Conservation (phyloP, 306 rosid species). For the Elaeagnus macrophylla region DNA sequence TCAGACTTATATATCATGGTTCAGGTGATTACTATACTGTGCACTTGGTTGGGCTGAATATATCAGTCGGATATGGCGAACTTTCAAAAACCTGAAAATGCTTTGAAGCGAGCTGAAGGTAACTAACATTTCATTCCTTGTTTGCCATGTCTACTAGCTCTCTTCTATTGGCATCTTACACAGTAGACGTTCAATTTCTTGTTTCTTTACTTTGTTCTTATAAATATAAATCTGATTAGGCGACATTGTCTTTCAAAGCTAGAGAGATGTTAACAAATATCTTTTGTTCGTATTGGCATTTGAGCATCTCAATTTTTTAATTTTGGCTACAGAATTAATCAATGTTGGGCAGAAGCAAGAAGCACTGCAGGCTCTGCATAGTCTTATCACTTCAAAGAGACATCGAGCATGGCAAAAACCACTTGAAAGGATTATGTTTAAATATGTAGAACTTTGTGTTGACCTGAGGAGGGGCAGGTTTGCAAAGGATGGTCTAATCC, state of each 20-base stretch:
- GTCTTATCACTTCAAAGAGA: conserved; percentile 77
- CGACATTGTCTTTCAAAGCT: no score
- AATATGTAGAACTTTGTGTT: conserved; percentile 89
- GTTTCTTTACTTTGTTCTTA: no score
- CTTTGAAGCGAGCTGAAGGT: conserved; percentile 61
- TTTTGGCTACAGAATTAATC: conserved; percentile 54
- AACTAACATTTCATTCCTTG: not conserved
- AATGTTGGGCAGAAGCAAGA: conserved; percentile 96
- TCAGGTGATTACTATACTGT: no score
- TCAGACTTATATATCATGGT: no score
- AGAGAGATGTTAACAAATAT: no score
- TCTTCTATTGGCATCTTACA: no score
- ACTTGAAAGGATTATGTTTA: conserved; percentile 83
- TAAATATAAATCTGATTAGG: no score
- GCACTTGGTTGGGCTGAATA: conserved; percentile 1
- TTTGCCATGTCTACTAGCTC: not conserved
- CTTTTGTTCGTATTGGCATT: not conserved
- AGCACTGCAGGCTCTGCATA: conserved; percentile 85
- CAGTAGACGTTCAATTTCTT: not conserved
- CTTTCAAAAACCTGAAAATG: conserved; percentile 53
- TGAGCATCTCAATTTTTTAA: not conserved
- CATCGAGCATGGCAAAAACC: conserved; percentile 97
- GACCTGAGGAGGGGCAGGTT: conserved; percentile 83
- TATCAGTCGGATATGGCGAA: conserved; percentile 31
- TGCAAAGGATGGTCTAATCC: conserved; percentile 95